Conservation (phyloP, 2,329 filamentous ascomycete species). For the Colletotrichum limetticola region DNA sequence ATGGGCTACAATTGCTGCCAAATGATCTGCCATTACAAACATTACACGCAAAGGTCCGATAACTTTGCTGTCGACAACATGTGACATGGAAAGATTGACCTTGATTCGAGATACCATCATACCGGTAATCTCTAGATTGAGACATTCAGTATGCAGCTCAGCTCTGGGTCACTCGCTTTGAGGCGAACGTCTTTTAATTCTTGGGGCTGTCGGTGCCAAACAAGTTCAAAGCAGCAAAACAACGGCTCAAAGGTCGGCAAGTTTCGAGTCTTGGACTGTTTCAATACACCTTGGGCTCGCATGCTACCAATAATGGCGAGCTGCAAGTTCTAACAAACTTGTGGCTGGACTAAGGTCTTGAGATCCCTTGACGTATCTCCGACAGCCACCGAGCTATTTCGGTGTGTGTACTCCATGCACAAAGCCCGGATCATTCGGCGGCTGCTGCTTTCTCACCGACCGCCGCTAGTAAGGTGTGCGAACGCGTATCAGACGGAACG, state of each 20-base stretch:
- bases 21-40: not conserved
- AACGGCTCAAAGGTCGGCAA: not conserved
- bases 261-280: not conserved
- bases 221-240: not conserved
- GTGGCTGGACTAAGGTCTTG: not conserved
- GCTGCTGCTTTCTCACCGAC: conserved; percentile 19
- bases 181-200: conserved; percentile 14
- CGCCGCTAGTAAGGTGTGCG: conserved; percentile 9
- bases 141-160: conserved; percentile 11
- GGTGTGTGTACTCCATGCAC: conserved; percentile 18
- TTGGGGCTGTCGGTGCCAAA: not conserved
- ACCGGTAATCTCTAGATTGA: not conserved
- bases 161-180: conserved; percentile 10
- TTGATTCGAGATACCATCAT: not conserved
- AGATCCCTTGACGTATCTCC: not conserved
- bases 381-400: conserved; percentile 24
- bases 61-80: not conserved
- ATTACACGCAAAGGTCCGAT: not conserved
- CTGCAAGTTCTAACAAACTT: not conserved
- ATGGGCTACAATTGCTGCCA: not conserved
- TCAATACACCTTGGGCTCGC: no score
- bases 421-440: conserved; percentile 9
- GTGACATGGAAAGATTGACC: not conserved
- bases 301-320: not conserved
- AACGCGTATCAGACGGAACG: conserved; percentile 21